Base-by-base conservation (phyloP, 2,329 filamentous ascomycete genomes). In the Dothistroma septosporum region DNA sequence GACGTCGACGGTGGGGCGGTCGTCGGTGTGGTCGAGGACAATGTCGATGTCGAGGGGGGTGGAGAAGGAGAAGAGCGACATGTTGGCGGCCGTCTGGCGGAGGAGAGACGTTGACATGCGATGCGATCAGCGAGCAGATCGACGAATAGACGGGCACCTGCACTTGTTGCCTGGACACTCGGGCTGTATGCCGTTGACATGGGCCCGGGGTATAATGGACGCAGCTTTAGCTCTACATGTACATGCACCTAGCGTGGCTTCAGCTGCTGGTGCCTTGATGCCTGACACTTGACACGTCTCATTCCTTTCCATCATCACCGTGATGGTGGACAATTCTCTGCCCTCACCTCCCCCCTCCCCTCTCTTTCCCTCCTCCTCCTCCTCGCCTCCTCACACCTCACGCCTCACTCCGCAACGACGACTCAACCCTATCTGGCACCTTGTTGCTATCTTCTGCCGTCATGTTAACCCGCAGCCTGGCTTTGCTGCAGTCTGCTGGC, bases 31-130 rank as follows among this genome's bases (percentile, higher is more conserved):
- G 73, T 97, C 91, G 70, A 99, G 91, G 71, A 97, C 92, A 74
- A 99, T 89, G 80, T 99, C 94, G 80, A 99, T 99, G 79, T 99
- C 94, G 78, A 99, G 90, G 58, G 94, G 94, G 62, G 93, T 97
- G 70, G 92, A 92, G 82, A 97, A 99, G 74, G 79, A 79, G 81
- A 96, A 95, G 80, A 96, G 96, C 69, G 94, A 95, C 94, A 97
- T 97, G 54, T 47, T 57, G 57, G 37, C 35, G 22, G 44, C 21
- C 37, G 52, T 48, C 37, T 53, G 56, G 32, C 31, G 31, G 31
- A 35, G 22, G 50, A 32, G 50, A 32, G 24, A 8, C 16, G 28
- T 50, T 50, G 22, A 24, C 28, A 50, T 50, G 28, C 24, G 50
- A 53, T 28, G 21, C 22, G 47, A 33, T 19, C 24, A 14, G 47